Conservation (phyloP, 2,329 filamentous ascomycete species). For the Fonsecaea multimorphosa region DNA sequence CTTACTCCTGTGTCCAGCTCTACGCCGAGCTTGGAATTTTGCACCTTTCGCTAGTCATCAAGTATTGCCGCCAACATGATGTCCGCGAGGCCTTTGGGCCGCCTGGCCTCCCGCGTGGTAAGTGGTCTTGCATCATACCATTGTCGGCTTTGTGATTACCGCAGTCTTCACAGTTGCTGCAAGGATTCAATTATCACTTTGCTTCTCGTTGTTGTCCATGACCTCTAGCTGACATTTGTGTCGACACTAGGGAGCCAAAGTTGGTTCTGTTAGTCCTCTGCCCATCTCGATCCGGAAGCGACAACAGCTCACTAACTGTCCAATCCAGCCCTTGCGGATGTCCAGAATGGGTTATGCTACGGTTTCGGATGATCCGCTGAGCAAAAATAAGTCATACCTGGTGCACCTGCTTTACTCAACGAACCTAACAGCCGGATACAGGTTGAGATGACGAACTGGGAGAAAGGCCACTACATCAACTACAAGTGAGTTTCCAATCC, state of each 20-base stretch:
- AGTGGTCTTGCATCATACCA: slow-evolving; percentile 49
- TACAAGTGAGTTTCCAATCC: slow-evolving; percentile 64
- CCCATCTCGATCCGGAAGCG: slow-evolving; percentile 13
- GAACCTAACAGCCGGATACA: slow-evolving; percentile 32
- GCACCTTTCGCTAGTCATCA: slow-evolving; percentile 44
- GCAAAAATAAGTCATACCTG: slow-evolving; percentile 66
- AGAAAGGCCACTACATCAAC: slow-evolving; percentile 97
- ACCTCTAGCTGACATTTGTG: slow-evolving; percentile 23
- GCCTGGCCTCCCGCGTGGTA: slow-evolving; percentile 40
- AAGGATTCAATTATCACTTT: slow-evolving; percentile 12
- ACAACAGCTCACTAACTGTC: slow-evolving; percentile 24
- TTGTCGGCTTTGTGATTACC: slow-evolving; percentile 24
- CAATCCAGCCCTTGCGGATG: slow-evolving; percentile 42
- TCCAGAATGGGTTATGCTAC: slow-evolving; percentile 40
- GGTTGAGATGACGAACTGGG: slow-evolving; percentile 97
- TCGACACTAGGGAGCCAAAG: slow-evolving; percentile 49
- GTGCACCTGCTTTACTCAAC: background rate
- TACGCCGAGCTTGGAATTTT: slow-evolving; percentile 46
- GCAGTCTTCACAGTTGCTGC: slow-evolving; percentile 8
- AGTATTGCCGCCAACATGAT: slow-evolving; percentile 53
- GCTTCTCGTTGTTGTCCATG: background rate
- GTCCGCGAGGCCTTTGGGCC: slow-evolving; percentile 48
- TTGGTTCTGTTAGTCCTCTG: slow-evolving; percentile 51
- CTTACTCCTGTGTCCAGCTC: slow-evolving; percentile 44
- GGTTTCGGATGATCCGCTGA: slow-evolving; percentile 76